Conservation (phyloP, 2,329 filamentous ascomycete genomes). For the Colletotrichum liriopes region DNA sequence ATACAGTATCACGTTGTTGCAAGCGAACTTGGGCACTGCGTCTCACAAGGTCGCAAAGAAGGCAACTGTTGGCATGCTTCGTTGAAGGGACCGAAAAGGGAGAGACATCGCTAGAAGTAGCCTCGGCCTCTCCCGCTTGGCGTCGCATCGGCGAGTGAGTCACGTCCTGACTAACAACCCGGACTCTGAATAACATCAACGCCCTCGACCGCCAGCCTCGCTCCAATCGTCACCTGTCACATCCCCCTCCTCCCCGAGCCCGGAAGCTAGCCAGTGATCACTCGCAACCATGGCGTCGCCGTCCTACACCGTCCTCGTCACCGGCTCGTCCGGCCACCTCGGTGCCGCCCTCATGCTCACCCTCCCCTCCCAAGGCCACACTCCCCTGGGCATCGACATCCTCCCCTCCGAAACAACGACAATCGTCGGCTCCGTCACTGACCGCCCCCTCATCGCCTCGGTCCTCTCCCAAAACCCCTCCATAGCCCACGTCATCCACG, state of each 20-base stretch:
- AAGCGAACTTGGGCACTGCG: too few relatives aligned
- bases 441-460: slow-evolving; percentile 52
- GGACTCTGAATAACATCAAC: neutral
- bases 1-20: too few relatives aligned
- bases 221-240: neutral
- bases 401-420: slow-evolving; percentile 55
- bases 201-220: neutral
- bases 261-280: too few relatives aligned
- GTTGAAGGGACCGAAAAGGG: neutral
- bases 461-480: slow-evolving; percentile 51
- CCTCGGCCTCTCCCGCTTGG: neutral
- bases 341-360: slow-evolving; percentile 62
- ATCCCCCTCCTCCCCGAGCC: too few relatives aligned
- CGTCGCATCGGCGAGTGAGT: slow-evolving; percentile 3
- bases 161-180: slow-evolving; percentile 1
- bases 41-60: neutral
- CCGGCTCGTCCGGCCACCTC: slow-evolving; percentile 63
- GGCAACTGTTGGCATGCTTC: slow-evolving; percentile 40
- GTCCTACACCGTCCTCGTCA: slow-evolving; percentile 56
- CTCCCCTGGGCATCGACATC: slow-evolving; percentile 62
- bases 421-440: slow-evolving; percentile 55
- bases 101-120: neutral
- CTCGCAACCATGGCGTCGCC: slow-evolving; percentile 11
- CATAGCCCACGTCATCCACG: slow-evolving; percentile 60
- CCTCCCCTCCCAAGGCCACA: slow-evolving; percentile 57